Conservation (phyloP, 352 stramenopile genomes). For the Globisporangium solare region DNA sequence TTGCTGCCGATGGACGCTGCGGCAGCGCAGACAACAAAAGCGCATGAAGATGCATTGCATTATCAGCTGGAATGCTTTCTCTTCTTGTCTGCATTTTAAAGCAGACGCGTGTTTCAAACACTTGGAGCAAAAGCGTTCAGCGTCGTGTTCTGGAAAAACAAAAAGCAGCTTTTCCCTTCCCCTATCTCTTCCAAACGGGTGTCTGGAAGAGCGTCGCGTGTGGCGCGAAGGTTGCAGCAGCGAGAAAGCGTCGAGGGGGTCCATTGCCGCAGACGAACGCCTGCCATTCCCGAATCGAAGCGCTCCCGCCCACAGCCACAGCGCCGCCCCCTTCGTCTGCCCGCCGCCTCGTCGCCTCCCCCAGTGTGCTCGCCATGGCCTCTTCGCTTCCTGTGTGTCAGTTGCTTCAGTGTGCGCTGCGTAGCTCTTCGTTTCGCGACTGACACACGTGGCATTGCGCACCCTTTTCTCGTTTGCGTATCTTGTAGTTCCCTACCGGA, state of each 20-base stretch:
- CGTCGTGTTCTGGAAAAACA: background rate
- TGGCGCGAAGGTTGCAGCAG: conserved; percentile 1
- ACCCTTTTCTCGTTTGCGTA: background rate
- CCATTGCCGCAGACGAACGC: background rate
- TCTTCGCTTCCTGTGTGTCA: conserved; percentile 24
- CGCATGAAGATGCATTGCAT: no score
- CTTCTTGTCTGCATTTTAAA: no score
- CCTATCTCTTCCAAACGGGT: conserved; percentile 1
- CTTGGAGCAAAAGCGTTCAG: background rate
- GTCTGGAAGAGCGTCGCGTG: conserved; percentile 1
- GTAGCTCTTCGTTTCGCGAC: background rate
- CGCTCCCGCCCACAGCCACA: background rate
- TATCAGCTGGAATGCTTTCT: no score
- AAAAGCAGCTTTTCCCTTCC: background rate
- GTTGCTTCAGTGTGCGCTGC: background rate
- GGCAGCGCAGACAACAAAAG: no score
- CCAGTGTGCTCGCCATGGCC: conserved; percentile 17
- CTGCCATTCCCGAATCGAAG: background rate
- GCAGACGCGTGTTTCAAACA: conserved; percentile 1
- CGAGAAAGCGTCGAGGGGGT: background rate
- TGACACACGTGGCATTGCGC: no score
- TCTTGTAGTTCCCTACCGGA: conserved; percentile 21
- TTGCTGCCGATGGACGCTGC: no score
- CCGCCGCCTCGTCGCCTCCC: conserved; percentile 2
- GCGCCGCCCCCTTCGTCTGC: background rate